These are phyloP conservation scores for Dioscorea dumetorum DNA, from an alignment of 106 monocot species.

Conservation along the genomic window DNA sequence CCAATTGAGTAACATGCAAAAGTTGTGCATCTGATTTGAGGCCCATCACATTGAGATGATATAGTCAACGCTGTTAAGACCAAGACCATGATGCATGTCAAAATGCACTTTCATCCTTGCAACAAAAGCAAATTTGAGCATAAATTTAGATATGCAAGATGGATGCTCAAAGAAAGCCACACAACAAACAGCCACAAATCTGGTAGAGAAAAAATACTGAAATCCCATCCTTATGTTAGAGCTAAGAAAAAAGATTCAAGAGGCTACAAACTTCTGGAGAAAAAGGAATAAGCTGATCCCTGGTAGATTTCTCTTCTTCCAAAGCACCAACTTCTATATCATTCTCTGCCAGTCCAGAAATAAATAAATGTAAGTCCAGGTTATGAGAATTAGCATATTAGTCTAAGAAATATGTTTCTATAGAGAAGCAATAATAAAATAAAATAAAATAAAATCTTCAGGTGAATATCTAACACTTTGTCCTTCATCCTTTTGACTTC, in stretches of 20 bases:
- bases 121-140: no score
- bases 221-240: background rate
- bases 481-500: background rate
- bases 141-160: no score
- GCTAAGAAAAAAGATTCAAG: background rate
- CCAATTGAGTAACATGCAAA: background rate
- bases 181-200: no score
- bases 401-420: background rate
- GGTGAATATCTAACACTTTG: no score
- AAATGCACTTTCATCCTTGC: no score
- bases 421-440: background rate
- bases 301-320: conserved; percentile 10
- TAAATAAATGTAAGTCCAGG: background rate
- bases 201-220: no score
- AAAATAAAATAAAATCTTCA: background rate
- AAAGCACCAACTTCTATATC: conserved; percentile 1
- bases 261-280: conserved; percentile 21
- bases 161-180: no score
- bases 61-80: no score
- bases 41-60: no score
- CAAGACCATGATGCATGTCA: no score
- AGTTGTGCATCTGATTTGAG: no score
- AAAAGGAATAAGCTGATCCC: background rate
- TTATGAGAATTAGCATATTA: background rate
- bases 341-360: conserved; percentile 7